A percentile compares a stretch with the other conserved stretches of the same genome.
phyloP scores from a whole-genome alignment of 495 filamentous ascomycete species.

The Lepraria neglecta region DNA sequence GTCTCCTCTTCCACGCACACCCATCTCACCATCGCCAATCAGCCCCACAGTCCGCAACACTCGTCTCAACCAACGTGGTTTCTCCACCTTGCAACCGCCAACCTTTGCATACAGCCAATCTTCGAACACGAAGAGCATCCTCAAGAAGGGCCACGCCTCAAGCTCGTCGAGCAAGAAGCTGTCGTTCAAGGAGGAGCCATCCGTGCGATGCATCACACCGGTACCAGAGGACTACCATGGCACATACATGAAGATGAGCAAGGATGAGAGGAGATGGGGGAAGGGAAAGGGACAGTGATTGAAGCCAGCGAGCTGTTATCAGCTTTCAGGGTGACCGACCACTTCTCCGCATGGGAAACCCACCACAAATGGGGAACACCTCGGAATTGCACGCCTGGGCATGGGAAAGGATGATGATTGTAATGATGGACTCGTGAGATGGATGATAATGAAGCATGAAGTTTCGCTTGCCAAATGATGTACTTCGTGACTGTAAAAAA shows the following conservation, averaged over 20 bases:
- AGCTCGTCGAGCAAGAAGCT: conserved; percentile 38
- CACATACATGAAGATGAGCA: conserved; percentile 44
- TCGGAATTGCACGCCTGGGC: not conserved
- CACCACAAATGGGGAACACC: not conserved
- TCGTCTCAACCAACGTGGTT: conserved; percentile 35
- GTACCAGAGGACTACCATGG: conserved; percentile 52
- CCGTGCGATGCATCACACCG: conserved; percentile 47
- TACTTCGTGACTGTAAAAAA: not conserved
- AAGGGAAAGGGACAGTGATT: conserved; percentile 9
- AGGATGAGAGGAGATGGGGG: conserved; percentile 46
- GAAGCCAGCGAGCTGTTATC: not conserved
- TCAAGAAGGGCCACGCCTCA: conserved; percentile 38
- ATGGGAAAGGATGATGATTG: not conserved
- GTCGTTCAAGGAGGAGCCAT: conserved; percentile 43
- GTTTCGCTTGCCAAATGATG: not conserved
- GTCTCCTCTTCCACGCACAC: conserved; percentile 44
- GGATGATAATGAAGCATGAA: conserved; percentile 14
- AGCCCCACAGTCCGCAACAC: conserved; percentile 39
- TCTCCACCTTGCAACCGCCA: conserved; percentile 38
- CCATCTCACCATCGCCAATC: conserved; percentile 40
- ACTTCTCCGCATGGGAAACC: conserved; percentile 2
- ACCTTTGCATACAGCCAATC: conserved; percentile 41
- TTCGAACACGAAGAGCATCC: conserved; percentile 47
- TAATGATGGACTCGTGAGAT: conserved; percentile 10
- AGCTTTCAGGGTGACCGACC: not conserved